Percentiles rank a stretch among this genome's conserved stretches.
Evolutionary conservation across 2,329 filamentous ascomycete species (phyloP).

Genomic region (Epicoccum nigrum): DNA sequence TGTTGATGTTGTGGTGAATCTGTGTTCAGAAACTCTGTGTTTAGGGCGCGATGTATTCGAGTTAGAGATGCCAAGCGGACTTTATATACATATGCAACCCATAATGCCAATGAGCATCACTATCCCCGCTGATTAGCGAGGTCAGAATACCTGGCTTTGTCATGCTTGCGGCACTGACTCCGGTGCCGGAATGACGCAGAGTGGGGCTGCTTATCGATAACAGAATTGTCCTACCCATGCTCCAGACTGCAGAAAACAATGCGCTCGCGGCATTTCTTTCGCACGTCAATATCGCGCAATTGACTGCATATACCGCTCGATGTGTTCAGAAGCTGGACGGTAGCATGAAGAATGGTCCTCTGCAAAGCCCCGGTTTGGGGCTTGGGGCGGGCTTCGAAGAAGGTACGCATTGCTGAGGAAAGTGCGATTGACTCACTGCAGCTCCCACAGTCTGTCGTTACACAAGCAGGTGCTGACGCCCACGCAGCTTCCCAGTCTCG

Average conservation of each 20-base stretch:
- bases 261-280: slow-evolving; percentile 13
- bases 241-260: slow-evolving; percentile 13
- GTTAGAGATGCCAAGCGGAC: background rate
- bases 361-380: slow-evolving; percentile 43
- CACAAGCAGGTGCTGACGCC: slow-evolving; percentile 15
- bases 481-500: slow-evolving; percentile 26
- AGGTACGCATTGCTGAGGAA: slow-evolving; percentile 19
- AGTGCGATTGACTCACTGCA: slow-evolving; percentile 17
- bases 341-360: slow-evolving; percentile 50
- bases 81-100: slow-evolving; percentile 2
- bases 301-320: slow-evolving; percentile 2
- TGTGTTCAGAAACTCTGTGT: background rate
- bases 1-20: slow-evolving; percentile 25
- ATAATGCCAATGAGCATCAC: no score
- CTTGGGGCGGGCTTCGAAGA: slow-evolving; percentile 36
- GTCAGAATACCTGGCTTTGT: slow-evolving; percentile 16
- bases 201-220: slow-evolving; percentile 36
- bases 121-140: slow-evolving; percentile 6
- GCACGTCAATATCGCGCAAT: slow-evolving; percentile 12
- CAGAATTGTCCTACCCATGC: slow-evolving; percentile 12
- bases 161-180: slow-evolving; percentile 3
- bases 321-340: slow-evolving; percentile 21
- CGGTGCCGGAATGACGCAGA: slow-evolving; percentile 22
- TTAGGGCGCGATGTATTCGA: background rate
- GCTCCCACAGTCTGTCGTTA: background rate